phyloP scores from a whole-genome alignment of 83 land plant species.

The Isoetes engelmannii region DNA sequence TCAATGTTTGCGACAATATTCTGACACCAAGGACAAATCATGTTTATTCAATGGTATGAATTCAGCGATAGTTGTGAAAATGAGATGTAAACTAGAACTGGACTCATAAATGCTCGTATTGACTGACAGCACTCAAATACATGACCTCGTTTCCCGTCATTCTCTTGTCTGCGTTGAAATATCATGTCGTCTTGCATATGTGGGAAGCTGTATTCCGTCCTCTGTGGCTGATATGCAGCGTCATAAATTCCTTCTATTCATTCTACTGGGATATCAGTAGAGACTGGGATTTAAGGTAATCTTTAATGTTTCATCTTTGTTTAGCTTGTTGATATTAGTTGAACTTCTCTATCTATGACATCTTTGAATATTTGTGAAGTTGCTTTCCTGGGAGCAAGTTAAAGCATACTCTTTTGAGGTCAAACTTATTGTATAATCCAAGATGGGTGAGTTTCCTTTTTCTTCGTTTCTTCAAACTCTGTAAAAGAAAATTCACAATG shows the following conservation, averaged over 20 bases:
- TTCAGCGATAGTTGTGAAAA: not conserved
- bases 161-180: constrained; percentile 83
- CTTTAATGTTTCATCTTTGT: not conserved
- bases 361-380: not conserved
- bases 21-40: constrained; percentile 71
- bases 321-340: not conserved
- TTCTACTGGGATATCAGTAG: constrained; percentile 96
- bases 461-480: not conserved
- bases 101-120: not conserved
- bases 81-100: not conserved
- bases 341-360: not conserved
- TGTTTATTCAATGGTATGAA: constrained; percentile 70
- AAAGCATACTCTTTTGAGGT: constrained; percentile 57
- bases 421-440: not conserved
- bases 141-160: constrained; percentile 87
- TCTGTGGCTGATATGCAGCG: constrained; percentile 78
- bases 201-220: constrained; percentile 78
- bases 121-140: constrained; percentile 74
- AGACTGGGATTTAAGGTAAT: constrained; percentile 94
- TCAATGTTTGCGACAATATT: constrained; percentile 87
- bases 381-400: constrained; percentile 9
- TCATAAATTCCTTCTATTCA: constrained; percentile 78
- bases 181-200: constrained; percentile 66
- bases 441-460: constrained; percentile 46
- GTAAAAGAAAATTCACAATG: not conserved